Conservation (phyloP, 805 yeast species). For the Yarrowia alimentaria region DNA sequence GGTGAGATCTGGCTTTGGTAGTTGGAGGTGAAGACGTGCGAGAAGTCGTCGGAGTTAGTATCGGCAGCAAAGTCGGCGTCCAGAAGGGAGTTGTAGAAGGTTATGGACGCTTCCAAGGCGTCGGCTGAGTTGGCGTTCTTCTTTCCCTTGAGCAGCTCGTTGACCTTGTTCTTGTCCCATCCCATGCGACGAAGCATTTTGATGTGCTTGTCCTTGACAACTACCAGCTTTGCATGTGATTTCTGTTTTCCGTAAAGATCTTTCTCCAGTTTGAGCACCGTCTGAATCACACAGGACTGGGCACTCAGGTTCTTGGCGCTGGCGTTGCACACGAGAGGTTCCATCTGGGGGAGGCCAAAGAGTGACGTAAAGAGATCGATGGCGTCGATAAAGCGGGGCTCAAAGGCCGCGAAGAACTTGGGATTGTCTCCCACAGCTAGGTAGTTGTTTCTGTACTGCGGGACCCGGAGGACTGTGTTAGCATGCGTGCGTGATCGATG, state of each 20-base stretch:
- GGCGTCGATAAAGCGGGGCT: constrained; percentile 21
- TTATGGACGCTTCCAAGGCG: constrained; percentile 1
- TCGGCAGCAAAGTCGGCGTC: constrained; percentile 5
- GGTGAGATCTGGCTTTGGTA: constrained; percentile 13
- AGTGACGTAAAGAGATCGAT: constrained; percentile 17
- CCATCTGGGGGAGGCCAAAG: constrained; percentile 22
- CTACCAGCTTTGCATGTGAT: constrained; percentile 21
- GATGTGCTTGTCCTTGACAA: constrained; percentile 14
- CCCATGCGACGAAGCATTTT: constrained; percentile 25
- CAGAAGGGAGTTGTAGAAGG: constrained; percentile 14
- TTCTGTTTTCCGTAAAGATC: constrained; percentile 12
- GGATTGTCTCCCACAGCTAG: constrained; percentile 21
- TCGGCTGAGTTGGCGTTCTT: constrained; percentile 9
- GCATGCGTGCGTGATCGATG: too few relatives aligned
- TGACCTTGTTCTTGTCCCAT: constrained; percentile 22
- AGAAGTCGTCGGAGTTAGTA: constrained; percentile 3
- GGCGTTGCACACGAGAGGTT: constrained; percentile 20
- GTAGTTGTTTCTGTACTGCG: constrained; percentile 23
- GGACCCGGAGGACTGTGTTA: constrained; percentile 18
- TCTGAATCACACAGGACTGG: constrained; percentile 10
- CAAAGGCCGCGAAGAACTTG: constrained; percentile 19
- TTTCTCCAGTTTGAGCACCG: constrained; percentile 7
- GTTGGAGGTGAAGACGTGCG: constrained; percentile 5
- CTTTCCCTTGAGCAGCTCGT: constrained; percentile 21
- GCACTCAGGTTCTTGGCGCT: constrained; percentile 21